Evolutionary conservation across 495 filamentous ascomycete species (phyloP).

Genomic region (Tetracladium setigerum): DNA sequence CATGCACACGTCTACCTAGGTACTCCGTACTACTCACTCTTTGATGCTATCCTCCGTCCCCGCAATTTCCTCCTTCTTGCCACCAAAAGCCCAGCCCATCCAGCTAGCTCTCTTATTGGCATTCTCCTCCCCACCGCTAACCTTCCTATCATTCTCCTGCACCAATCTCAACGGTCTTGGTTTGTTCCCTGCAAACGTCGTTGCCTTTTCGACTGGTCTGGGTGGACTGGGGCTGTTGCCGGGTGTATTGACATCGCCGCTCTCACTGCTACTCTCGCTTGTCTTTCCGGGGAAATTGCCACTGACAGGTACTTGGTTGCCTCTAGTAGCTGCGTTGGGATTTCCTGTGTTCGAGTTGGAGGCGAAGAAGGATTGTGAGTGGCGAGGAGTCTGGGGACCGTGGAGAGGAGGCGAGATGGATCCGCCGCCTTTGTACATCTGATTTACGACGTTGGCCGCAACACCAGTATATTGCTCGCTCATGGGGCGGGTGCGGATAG

Average conservation of each 20-base stretch:
- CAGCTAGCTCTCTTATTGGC: slow-evolving; percentile 45
- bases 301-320: slow-evolving; percentile 34
- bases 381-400: slow-evolving; percentile 36
- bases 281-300: slow-evolving; percentile 49
- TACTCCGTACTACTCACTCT: not conserved
- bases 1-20: no score
- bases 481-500: slow-evolving; percentile 51
- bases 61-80: slow-evolving; percentile 11
- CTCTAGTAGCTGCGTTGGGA: slow-evolving; percentile 20
- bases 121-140: slow-evolving; percentile 25
- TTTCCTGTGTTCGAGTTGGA: slow-evolving; percentile 22
- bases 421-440: slow-evolving; percentile 70
- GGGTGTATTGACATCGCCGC: slow-evolving; percentile 49
- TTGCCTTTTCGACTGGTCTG: slow-evolving; percentile 52
- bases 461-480: slow-evolving; percentile 62
- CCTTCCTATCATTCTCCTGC: slow-evolving; percentile 40
- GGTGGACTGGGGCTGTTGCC: slow-evolving; percentile 39
- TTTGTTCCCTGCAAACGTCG: slow-evolving; percentile 60
- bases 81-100: slow-evolving; percentile 41
- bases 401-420: slow-evolving; percentile 44
- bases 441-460: slow-evolving; percentile 66
- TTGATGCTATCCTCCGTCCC: not conserved
- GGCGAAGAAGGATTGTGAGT: slow-evolving; percentile 40
- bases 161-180: slow-evolving; percentile 82
- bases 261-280: slow-evolving; percentile 54